A percentile compares a stretch with the other conserved stretches of the same genome.
phyloP scores from a whole-genome alignment of 306 rosid genomes.

The Trifolium fragiferum region DNA sequence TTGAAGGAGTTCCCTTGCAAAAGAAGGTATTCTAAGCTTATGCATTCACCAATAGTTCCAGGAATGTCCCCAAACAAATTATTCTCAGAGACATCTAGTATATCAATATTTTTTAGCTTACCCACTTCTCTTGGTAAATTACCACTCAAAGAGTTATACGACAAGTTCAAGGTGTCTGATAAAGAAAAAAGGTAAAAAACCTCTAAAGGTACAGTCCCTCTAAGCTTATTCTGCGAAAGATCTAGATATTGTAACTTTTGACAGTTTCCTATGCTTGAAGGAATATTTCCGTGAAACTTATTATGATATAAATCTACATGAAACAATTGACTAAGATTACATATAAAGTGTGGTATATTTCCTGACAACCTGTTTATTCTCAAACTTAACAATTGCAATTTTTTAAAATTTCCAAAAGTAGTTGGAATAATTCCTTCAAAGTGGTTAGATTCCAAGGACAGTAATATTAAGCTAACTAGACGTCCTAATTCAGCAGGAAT shows the following conservation, averaged over 20 bases:
- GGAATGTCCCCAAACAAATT: conserved; percentile 43
- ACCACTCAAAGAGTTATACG: not conserved
- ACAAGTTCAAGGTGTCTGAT: not conserved
- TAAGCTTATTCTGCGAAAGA: not conserved
- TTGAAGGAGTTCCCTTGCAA: conserved; percentile 42
- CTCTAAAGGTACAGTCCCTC: not conserved
- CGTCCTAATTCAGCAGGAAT: too few species aligned
- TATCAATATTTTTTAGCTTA: not conserved
- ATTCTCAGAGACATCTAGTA: not conserved
- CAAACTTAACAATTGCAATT: too few species aligned
- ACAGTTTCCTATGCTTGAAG: not conserved
- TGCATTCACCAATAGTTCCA: conserved; percentile 36
- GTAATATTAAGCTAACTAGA: too few species aligned
- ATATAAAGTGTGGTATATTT: not conserved
- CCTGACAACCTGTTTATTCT: not conserved
- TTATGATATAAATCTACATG: too few species aligned
- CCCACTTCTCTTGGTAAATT: conserved; percentile 17
- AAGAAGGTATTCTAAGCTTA: conserved; percentile 33
- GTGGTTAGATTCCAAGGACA: too few species aligned
- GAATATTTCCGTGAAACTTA: not conserved
- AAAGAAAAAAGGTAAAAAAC: not conserved
- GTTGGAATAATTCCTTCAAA: not conserved
- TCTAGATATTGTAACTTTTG: not conserved
- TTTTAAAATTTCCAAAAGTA: not conserved
- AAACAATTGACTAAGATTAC: not conserved